Base-by-base conservation (phyloP, 306 rosid species). In the Sesbania bispinosa region DNA sequence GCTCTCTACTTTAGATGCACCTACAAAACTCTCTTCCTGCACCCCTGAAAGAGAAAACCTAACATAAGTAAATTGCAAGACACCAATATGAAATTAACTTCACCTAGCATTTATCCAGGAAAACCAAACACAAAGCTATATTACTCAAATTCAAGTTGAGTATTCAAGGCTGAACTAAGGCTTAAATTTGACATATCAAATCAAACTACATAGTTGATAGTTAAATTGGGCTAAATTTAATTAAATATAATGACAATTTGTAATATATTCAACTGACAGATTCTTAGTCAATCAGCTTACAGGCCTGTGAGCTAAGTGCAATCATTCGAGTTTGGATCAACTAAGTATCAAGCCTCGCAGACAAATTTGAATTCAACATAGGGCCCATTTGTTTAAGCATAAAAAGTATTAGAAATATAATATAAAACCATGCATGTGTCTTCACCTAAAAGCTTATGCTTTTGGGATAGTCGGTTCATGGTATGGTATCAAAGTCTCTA, bases 1-100 rank as follows among this genome's bases (percentile, higher is more conserved):
- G 47, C 75, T 81, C 66, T 86, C 89, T 32, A 69, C 84, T 59
- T 58, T 74, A 79, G 83, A 77, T 76, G 75, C 87, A 77, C 75
- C 82, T 70, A 50, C 81, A 69, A 73, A 62, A 72, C 43, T 42
- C 79, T 84, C 87, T 67, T 68, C 86, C 73, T 53, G 87, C 74
- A 81, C 87, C 71, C 79, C 98, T 89, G 86, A 72, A 65, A 69
- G 71, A 57, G 53, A n/a, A n/a, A 81, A 6, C 67, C 73, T 72
- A 67, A 51, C 67, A 53, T 57, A 61, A 47, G 78, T 75, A 53
- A 58, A 75, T 64, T 36, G 35, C 65, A 70, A 55, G 41, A 55
- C 13, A 38, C 35, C 45, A 67, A 67, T 30, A 54, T 21, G 52
- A 47, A 55, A 64, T 36, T 73, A 9, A 19, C 52, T 50, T 54